Conservation (phyloP, 2,329 filamentous ascomycete species). For the Arthrobotrys conoides region DNA sequence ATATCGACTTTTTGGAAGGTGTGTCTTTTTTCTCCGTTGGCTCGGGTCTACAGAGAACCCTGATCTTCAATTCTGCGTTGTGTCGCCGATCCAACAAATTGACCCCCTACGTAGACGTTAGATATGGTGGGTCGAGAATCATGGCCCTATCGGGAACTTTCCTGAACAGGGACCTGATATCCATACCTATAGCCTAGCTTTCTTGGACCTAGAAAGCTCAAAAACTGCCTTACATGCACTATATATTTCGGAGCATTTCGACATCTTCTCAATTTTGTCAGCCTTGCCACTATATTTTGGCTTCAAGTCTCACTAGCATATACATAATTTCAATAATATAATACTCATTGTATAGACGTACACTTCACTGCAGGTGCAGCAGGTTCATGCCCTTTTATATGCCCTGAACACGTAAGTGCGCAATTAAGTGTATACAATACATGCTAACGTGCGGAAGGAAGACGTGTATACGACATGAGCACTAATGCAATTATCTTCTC, state of each 20-base stretch:
- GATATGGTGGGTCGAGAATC: background rate
- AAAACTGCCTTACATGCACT: background rate
- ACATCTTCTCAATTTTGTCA: background rate
- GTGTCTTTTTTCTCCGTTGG: conserved; percentile 62
- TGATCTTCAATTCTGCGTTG: conserved; percentile 53
- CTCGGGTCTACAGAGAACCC: conserved; percentile 66
- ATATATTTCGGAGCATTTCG: background rate
- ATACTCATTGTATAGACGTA: no score
- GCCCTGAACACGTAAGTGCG: no score
- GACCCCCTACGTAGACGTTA: background rate
- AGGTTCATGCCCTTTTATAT: no score
- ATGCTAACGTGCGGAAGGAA: no score
- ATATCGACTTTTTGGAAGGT: background rate
- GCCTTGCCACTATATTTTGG: background rate
- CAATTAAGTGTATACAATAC: no score
- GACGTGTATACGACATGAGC: no score
- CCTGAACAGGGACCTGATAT: background rate
- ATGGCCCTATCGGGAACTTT: background rate
- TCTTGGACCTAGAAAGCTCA: background rate
- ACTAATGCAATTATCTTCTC: no score
- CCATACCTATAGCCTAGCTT: no score
- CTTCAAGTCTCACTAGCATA: background rate
- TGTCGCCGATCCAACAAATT: conserved; percentile 49
- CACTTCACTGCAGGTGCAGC: no score
- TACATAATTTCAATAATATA: no score